These are phyloP conservation scores for Rhododendron ferrugineum DNA, from an alignment of 148 eudicot genomes.

Conservation along the genomic window DNA sequence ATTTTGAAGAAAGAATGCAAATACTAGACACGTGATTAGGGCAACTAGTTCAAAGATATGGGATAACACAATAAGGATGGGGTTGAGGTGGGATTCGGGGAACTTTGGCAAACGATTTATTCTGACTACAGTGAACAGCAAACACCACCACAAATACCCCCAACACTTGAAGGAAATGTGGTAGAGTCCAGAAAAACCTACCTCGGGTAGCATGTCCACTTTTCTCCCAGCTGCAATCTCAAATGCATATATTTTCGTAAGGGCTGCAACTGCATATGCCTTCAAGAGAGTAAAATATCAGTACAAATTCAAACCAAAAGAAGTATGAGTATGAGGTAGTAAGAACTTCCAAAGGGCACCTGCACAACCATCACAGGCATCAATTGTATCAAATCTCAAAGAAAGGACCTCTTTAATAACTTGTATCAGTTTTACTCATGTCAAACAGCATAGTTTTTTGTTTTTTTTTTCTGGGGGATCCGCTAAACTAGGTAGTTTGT, in stretches of 20 bases:
- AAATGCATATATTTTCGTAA: constrained; percentile 82
- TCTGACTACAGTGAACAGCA: background rate
- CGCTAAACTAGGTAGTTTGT: background rate
- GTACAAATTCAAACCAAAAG: background rate
- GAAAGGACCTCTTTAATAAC: background rate
- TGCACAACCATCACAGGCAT: background rate
- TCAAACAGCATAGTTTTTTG: background rate
- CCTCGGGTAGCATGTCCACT: constrained; percentile 91
- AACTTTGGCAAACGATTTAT: background rate
- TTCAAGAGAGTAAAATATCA: constrained; percentile 25
- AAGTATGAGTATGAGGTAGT: background rate
- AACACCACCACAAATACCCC: background rate
- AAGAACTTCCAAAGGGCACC: background rate
- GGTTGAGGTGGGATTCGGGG: background rate
- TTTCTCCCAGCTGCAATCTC: constrained; percentile 84
- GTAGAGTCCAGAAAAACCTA: constrained; percentile 15
- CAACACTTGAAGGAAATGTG: background rate
- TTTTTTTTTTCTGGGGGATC: background rate
- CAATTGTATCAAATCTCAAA: background rate
- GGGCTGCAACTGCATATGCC: constrained; percentile 92
- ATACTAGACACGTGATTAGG: background rate
- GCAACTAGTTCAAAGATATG: background rate
- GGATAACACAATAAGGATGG: background rate
- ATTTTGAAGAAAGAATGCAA: background rate
- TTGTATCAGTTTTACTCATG: background rate